Conservation (phyloP, 768 basidiomycete genomes). For the Ramaria sp. region DNA sequence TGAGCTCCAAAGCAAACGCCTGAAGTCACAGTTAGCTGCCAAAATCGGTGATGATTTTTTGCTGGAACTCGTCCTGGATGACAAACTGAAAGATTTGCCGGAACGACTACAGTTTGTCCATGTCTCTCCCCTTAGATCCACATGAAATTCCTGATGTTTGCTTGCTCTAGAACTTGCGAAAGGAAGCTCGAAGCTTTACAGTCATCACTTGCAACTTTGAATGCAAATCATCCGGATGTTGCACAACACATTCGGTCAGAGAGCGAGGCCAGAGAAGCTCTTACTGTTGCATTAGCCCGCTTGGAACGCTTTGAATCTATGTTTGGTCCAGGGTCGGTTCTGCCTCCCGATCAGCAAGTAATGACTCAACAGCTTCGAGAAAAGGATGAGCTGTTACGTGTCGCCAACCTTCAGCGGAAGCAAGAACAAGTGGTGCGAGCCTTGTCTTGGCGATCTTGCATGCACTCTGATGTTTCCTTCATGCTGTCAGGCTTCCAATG, state of each 20-base stretch:
- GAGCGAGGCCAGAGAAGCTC: constrained; percentile 18
- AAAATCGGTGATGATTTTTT: constrained; percentile 59
- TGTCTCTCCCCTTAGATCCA: constrained; percentile 13
- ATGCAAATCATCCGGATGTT: constrained; percentile 42
- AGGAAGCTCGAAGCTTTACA: constrained; percentile 39
- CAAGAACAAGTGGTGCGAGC: constrained; percentile 53
- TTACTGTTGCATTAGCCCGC: constrained; percentile 12
- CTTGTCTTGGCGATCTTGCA: background rate
- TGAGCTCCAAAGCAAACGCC: constrained; percentile 58
- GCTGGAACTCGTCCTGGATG: constrained; percentile 55
- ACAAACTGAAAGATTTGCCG: constrained; percentile 34
- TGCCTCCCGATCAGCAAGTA: constrained; percentile 38
- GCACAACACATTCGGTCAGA: constrained; percentile 27
- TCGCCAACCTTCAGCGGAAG: constrained; percentile 47
- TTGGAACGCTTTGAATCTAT: constrained; percentile 52
- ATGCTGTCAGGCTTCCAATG: constrained; percentile 49
- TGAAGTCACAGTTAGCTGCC: constrained; percentile 71
- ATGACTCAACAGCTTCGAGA: constrained; percentile 45
- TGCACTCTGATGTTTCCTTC: background rate
- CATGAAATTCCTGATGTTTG: constrained; percentile 29
- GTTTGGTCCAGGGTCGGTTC: constrained; percentile 44
- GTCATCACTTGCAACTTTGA: constrained; percentile 32
- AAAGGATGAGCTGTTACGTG: constrained; percentile 60
- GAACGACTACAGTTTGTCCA: constrained; percentile 9
- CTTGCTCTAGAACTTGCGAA: constrained; percentile 39